These are phyloP conservation scores for Singerocomus rubriflavus DNA, from an alignment of 1,284 basidiomycete genomes.

Conservation along the genomic window DNA sequence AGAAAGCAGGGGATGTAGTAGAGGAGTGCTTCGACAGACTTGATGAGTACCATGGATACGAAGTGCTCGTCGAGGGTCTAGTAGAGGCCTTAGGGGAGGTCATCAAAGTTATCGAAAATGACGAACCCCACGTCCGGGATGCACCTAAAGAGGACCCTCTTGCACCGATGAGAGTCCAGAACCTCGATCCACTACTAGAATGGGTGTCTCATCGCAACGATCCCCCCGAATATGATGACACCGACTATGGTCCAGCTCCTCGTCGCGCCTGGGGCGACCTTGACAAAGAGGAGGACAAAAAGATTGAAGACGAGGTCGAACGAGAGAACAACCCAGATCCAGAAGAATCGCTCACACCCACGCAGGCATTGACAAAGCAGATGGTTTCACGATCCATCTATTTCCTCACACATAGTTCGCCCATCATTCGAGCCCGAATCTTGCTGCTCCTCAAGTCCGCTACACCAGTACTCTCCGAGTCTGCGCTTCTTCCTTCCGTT, in stretches of 20 bases:
- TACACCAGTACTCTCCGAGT: conserved; percentile 71
- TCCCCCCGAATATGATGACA: conserved; percentile 36
- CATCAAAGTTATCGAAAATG: conserved; percentile 63
- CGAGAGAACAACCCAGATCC: conserved; percentile 33
- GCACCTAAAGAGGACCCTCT: conserved; percentile 19
- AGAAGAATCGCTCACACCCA: conserved; percentile 57
- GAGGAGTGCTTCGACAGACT: conserved; percentile 94
- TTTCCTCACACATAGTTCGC: conserved; percentile 85
- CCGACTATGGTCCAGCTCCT: conserved; percentile 62
- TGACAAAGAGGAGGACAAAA: conserved; percentile 28
- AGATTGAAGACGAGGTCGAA: conserved; percentile 21
- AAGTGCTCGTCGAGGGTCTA: conserved; percentile 78
- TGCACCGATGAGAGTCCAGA: conserved; percentile 21
- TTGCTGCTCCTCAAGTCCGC: conserved; percentile 70
- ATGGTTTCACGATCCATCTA: conserved; percentile 85
- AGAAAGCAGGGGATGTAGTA: conserved; percentile 85
- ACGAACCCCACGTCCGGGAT: conserved; percentile 34
- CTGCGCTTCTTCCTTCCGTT: conserved; percentile 76
- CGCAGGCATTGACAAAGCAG: conserved; percentile 73
- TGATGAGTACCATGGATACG: conserved; percentile 92
- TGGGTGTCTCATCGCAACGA: conserved; percentile 63
- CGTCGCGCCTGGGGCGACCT: conserved; percentile 48
- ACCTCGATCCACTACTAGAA: conserved; percentile 50
- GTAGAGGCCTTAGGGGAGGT: conserved; percentile 84
- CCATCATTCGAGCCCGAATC: conserved; percentile 79